These are phyloP conservation scores for Penicillium sumatraense DNA, from an alignment of 2,329 filamentous ascomycete species.

Conservation along the genomic window DNA sequence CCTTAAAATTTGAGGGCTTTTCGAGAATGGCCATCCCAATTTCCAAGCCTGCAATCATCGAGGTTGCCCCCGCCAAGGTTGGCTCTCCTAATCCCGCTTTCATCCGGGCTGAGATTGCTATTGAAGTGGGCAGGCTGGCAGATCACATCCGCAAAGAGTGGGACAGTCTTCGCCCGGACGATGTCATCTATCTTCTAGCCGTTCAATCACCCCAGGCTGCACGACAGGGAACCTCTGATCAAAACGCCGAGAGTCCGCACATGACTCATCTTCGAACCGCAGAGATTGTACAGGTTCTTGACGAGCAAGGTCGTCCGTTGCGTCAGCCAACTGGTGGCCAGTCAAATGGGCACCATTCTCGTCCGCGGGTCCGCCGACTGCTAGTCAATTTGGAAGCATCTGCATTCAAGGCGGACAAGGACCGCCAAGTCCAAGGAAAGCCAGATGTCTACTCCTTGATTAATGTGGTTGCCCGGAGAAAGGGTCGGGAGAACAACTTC, in stretches of 20 bases:
- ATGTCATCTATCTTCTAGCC: conserved; percentile 85
- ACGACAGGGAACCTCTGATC: conserved; percentile 25
- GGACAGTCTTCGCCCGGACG: conserved; percentile 84
- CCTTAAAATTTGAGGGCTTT: conserved; percentile 74
- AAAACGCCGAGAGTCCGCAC: conserved; percentile 61
- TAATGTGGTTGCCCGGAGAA: conserved; percentile 83
- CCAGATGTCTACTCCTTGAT: conserved; percentile 80
- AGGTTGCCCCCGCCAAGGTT: conserved; percentile 80
- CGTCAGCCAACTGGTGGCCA: conserved; percentile 61
- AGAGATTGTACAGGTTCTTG: conserved; percentile 81
- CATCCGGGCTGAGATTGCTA: conserved; percentile 81
- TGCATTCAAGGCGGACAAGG: conserved; percentile 77
- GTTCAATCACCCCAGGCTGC: conserved; percentile 63
- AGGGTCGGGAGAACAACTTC: conserved; percentile 94
- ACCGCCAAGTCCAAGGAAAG: conserved; percentile 67
- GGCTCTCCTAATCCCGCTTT: conserved; percentile 81
- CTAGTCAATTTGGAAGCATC: conserved; percentile 80
- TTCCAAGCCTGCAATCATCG: conserved; percentile 80
- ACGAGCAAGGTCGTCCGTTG: conserved; percentile 78
- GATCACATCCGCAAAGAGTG: conserved; percentile 81
- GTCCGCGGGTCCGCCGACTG: conserved; percentile 68
- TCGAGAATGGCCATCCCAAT: conserved; percentile 93
- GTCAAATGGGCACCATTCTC: conserved; percentile 64
- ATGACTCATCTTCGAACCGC: conserved; percentile 77
- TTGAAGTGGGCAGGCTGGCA: conserved; percentile 81